Evolutionary conservation across 176 grass and related monocot species (phyloP).

Genomic region (Microstegium vimineum): DNA sequence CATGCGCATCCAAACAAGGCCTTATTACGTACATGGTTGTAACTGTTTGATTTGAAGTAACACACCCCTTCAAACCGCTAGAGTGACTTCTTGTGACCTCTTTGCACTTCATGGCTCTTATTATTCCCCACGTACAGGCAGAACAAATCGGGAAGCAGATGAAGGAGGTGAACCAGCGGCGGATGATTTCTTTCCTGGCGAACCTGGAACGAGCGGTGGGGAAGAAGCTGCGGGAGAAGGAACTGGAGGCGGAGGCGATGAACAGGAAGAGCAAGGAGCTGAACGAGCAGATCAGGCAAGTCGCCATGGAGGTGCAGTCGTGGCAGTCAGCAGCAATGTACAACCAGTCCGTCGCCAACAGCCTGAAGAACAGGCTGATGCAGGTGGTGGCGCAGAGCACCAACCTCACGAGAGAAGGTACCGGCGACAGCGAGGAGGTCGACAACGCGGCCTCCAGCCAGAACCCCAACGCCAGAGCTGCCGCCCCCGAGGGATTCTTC

Average conservation of each 20-base stretch:
- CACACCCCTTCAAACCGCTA: not conserved
- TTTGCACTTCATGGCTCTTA: not conserved
- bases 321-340: constrained; percentile 41
- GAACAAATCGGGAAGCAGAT: constrained; percentile 33
- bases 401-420: constrained; percentile 46
- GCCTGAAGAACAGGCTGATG: constrained; percentile 42
- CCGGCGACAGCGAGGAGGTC: constrained; percentile 42
- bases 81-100: not conserved
- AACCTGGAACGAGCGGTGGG: constrained; percentile 38
- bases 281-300: constrained; percentile 48
- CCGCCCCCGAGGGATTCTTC: constrained; percentile 4
- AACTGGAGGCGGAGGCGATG: constrained; percentile 44
- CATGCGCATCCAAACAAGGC: too few relatives aligned
- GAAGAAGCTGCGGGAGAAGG: constrained; percentile 55
- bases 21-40: not conserved
- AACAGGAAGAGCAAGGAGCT: constrained; percentile 51
- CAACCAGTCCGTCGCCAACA: constrained; percentile 40
- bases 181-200: constrained; percentile 26
- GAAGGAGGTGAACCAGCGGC: constrained; percentile 45
- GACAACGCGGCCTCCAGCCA: not conserved
- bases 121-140: constrained; percentile 14
- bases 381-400: constrained; percentile 33
- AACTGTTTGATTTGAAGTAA: not conserved
- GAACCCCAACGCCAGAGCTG: not conserved
- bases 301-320: constrained; percentile 42